Conservation (phyloP, 192 early-diverging fungal genomes). For the Podila minutissima region DNA sequence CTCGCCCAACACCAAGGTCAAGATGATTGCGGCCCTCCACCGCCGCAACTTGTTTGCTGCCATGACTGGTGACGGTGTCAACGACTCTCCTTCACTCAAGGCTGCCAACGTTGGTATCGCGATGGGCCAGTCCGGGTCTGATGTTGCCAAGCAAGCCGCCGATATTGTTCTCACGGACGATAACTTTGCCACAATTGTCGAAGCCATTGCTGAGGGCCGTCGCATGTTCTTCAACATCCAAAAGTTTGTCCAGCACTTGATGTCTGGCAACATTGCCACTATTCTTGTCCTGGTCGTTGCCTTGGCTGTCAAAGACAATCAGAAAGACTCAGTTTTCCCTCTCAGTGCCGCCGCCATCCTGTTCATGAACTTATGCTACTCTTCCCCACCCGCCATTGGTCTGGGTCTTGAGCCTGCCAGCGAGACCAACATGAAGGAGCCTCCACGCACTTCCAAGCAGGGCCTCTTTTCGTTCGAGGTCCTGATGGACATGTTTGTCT, state of each 20-base stretch:
- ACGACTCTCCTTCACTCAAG: conserved; percentile 79
- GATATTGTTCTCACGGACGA: conserved; percentile 90
- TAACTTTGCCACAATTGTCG: conserved; percentile 84
- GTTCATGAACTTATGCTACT: conserved; percentile 81
- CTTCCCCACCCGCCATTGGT: conserved; percentile 81
- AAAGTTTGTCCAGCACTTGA: conserved; percentile 75
- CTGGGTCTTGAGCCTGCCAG: conserved; percentile 75
- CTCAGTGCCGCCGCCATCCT: conserved; percentile 82
- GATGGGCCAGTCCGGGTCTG: conserved; percentile 91
- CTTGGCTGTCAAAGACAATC: conserved; percentile 69
- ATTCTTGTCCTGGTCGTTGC: conserved; percentile 75
- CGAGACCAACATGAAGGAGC: conserved; percentile 74
- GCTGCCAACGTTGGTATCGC: conserved; percentile 81
- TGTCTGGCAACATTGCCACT: conserved; percentile 78
- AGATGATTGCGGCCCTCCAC: conserved; percentile 94
- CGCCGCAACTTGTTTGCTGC: conserved; percentile 71
- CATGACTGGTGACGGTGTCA: conserved; percentile 91
- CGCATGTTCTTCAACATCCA: conserved; percentile 82
- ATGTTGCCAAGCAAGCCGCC: conserved; percentile 91
- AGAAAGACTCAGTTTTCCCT: conserved; percentile 73
- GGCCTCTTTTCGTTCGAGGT: conserved; percentile 77
- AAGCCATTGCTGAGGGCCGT: conserved; percentile 82
- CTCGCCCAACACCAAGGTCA: conserved; percentile 94
- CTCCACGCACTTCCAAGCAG: conserved; percentile 69
- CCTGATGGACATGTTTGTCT: conserved; percentile 73